Evolutionary conservation across 176 grass and related monocot species (phyloP), one percentile per base, ranked within the genome.

Genomic region (Ensete ventricosum): DNA sequence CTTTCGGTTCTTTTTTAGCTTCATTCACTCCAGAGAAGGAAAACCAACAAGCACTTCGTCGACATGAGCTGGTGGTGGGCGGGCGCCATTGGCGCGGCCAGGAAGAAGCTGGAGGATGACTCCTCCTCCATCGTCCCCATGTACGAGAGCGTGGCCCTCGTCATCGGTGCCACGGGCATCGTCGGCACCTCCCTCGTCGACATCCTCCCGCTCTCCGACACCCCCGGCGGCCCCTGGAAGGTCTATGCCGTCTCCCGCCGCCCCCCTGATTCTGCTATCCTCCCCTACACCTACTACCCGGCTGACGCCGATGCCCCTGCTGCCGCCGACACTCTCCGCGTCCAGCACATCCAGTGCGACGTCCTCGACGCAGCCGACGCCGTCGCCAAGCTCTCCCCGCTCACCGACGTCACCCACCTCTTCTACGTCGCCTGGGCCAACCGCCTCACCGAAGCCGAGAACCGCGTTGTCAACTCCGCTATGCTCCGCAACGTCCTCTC

Each of bases 1-100:
- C 34, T 43, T 43, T 0, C 3, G 34, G 4, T 43, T 43, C 34
- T 43, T 43, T 43, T 43, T 6, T 6, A 6, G 4, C 34, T 43
- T 43, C 4, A 6, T 43, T 43, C 34, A 43, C 0, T 43, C 34
- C 34, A 6, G 6, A 43, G 34, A 43, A 43, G 34, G 34, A 43
- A 43, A 43, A 43, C 34, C 34, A 43, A 43, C 34, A 43, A 43
- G 34, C 34, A 43, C 34, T 43, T 43, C 54, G 54, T 69, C 66
- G 9, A 67, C 50, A 95, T 95, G 91, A 95, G 91, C 79, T 95
- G 91, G 91, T 95, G 91, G 91, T 95, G 91, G 88, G 84, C 88
- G 14, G 85, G 91, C 79, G 91, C 88, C 49, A 88, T 90, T 63
- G 88, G 91, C 67, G 88, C 85, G 1, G 86, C 81, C 0, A 95